Base-by-base conservation (phyloP, 1,139 yeast species). In the Lodderomyces theae region DNA sequence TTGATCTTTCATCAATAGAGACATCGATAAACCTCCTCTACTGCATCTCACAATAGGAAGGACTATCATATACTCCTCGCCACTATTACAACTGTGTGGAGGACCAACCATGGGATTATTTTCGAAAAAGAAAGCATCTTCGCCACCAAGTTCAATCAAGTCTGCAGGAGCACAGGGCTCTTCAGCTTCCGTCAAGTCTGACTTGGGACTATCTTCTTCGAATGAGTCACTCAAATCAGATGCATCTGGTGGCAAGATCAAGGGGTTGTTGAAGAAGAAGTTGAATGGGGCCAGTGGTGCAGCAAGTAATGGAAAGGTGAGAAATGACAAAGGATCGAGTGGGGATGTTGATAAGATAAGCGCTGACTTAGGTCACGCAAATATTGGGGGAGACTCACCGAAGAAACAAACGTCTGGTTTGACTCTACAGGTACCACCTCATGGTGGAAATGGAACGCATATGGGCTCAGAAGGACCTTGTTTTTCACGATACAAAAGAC, bases 401-500 rank as follows among this genome's bases (percentile, higher is more conserved):
- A 23, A 23, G 9, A n/a, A 6, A 12, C 29, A 25, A n/a, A 4
- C 15, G 15, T n/a, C 29, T 25, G n/a, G 15, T 4, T n/a, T 15
- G 31, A 28, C 31, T 4, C 15, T 28, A 18, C 10, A 28, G 15
- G 31, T 28, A 4, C 31, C 31, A 28, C 31, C 3, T 5, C 17
- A 10, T 8, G 31, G 18, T 5, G 17, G 13, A 15, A 28, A 28
- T 15, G 18, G 18, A 28, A 15, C 17, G 8, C 31, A 28, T 16
- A 4, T 28, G 3, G 10, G 16, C 12, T 11, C 17, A 3, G 18
- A 28, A 3, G 31, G 31, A n/a, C 31, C 13, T 15, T 5, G 5
- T 10, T 17, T 17, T 4, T 15, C 22, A 16, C 13, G 16, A 10
- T 31, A 33, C 17, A 42, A 40, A 19, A 57, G 55, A 40, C 41